Evolutionary conservation across 106 monocot genomes (phyloP), one percentile per base, ranked within the genome.

Genomic region (Acanthochlamys bracteata): DNA sequence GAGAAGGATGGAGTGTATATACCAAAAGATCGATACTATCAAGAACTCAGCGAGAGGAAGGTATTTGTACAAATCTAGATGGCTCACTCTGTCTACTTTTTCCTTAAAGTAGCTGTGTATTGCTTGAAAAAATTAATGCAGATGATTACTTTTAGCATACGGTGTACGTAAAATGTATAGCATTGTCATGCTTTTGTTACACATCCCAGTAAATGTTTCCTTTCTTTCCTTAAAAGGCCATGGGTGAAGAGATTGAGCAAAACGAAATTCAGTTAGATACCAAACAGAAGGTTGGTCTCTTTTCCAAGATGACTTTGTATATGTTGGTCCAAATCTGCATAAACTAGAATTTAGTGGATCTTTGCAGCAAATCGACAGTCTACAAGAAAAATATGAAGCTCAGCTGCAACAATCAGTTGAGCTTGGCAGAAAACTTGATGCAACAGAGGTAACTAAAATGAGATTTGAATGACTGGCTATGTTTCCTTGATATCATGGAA

Each of bases 1-100:
- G 98, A 99, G 47, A 99, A 89, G 69, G 81, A 76, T 75, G 98
- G 92, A 64, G 91, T 99, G 4, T 99, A 99, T 61, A 89, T 99
- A 52, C 98, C 98, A 11, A 92, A 81, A 70, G 98, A 99, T 33
- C 68, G 98, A 64, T 99, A 99, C 42, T 76, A 89, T 41, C 82
- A 86, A 63, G 98, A 99, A 49, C 92, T 92, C 65, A 72, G 53
- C 73, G 98, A 99, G 66, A 78, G 89, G 64, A 99, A 99, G 92
- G 98, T 99, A 81, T 53, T 27, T 0, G 7, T 11, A 49, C 49
- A 49, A 49, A 49, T 49, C 10, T 49, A 1, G 49, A 49, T 10
- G 12, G 17, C 49, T 9, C 10, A 49, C 2, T 33, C 33, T 33
- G 33, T 33, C 33, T 1, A 33, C 1, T 33, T 33, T 33, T 33